Evolutionary conservation across 1,139 yeast species (phyloP), one percentile per base, ranked within the genome.

Genomic region (Yamadazyma dendronema): DNA sequence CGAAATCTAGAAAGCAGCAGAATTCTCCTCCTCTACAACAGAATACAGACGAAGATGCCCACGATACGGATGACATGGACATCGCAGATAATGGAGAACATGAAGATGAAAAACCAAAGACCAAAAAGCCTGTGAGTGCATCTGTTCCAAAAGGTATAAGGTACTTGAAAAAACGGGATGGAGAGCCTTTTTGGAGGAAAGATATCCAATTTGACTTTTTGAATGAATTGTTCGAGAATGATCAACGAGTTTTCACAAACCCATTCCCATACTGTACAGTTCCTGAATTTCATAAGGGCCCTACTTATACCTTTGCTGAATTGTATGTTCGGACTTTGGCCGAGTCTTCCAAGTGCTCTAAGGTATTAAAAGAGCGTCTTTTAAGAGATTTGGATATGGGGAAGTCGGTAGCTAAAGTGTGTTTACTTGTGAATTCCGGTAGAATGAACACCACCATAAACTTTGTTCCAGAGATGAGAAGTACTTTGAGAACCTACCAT

Each of bases 381-480:
- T 62, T 84, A 35, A 65, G 68, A 40, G 88, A 84, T 44, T 73
- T 72, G 41, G 77, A 77, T 31, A 72, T 77, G 62, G 86, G 87
- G 2, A 69, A 78, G 34, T 79, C 88, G 12, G 88, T 88, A 35
- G 86, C 89, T 36, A 81, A 87, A 72, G 83, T 88, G 22, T 87
- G 96, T 47, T 63, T 92, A 31, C 69, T 92, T 45, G 97, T 92
- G 19, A 92, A 92, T 56, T 81, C 89, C 32, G 97, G 97, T 4
- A 71, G 97, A 46, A 81, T 92, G 81, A 92, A 92, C 63, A 92
- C 98, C 2, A 92, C 97, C 4, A 82, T 92, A 37, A 90, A 90
- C 60, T 92, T 90, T 56, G 95, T 88, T 39, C 89, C 95, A n/a
- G 97, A 89, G 56, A 90, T 90, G 97, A 83, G 89, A 48, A 88